These are phyloP conservation scores for Tetrastigma voinierianum DNA, from an alignment of 164 flowering plant species.

Conservation along the genomic window DNA sequence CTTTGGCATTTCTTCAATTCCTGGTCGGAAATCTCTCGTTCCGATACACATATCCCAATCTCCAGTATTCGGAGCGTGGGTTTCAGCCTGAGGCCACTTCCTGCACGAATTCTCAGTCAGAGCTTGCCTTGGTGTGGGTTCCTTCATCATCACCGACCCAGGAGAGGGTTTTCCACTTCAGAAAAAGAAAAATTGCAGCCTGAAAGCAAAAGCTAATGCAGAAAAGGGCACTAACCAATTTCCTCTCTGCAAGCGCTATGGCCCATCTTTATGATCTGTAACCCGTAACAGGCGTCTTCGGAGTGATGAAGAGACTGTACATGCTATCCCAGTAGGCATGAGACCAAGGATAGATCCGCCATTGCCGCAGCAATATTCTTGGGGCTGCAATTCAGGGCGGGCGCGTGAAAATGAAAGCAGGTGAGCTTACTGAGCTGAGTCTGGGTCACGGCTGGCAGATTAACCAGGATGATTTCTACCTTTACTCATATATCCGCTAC, in stretches of 20 bases:
- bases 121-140: too few species aligned
- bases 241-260: constrained; percentile 22
- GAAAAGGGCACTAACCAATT: not conserved
- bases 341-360: too few species aligned
- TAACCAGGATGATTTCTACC: too few species aligned
- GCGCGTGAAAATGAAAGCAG: too few species aligned
- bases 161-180: constrained; percentile 21
- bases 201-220: too few species aligned
- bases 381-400: too few species aligned
- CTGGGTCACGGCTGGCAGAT: too few species aligned
- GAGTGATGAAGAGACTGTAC: too few species aligned
- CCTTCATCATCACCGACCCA: constrained; percentile 1
- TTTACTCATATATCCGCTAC: too few species aligned
- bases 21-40: constrained; percentile 44
- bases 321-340: too few species aligned
- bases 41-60: constrained; percentile 11
- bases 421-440: too few species aligned
- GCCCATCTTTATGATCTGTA: constrained; percentile 12
- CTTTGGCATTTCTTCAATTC: constrained; percentile 49
- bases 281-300: constrained; percentile 7
- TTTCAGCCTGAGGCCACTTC: constrained; percentile 6
- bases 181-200: constrained; percentile 7
- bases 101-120: constrained; percentile 19
- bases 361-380: too few species aligned
- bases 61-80: constrained; percentile 27